Percentiles rank a stretch among this genome's conserved stretches.
Evolutionary conservation across 805 yeast species (phyloP).

Genomic region (Cyberlindnera maritima): DNA sequence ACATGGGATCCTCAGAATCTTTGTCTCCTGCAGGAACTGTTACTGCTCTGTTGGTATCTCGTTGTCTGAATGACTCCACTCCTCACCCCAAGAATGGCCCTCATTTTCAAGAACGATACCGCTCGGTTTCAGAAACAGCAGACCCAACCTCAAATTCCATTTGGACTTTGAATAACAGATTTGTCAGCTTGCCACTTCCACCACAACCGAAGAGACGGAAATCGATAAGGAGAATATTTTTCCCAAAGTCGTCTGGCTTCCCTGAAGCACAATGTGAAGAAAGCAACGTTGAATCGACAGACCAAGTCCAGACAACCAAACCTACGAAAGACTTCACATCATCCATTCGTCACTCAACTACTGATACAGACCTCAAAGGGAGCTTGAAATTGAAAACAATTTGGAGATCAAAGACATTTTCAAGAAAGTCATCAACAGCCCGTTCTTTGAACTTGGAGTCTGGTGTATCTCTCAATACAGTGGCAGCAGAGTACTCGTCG

Average conservation of each 20-base stretch:
- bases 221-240: slow-evolving; percentile 20
- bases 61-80: neutral
- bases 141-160: neutral
- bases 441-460: slow-evolving; percentile 21
- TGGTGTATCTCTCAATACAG: slow-evolving; percentile 24
- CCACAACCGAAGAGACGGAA: slow-evolving; percentile 7
- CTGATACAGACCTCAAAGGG: neutral
- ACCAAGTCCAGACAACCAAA: neutral
- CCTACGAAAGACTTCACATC: neutral
- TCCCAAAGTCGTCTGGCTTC: slow-evolving; percentile 12
- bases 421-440: neutral
- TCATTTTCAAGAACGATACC: slow-evolving; percentile 6
- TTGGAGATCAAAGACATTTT: slow-evolving; percentile 17
- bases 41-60: slow-evolving; percentile 13
- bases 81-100: neutral
- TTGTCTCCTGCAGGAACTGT: slow-evolving; percentile 15
- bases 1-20: neutral
- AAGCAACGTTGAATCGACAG: neutral
- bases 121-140: neutral
- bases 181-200: slow-evolving; percentile 8
- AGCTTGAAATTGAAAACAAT: slow-evolving; percentile 5
- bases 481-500: slow-evolving; percentile 18
- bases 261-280: neutral
- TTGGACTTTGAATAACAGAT: slow-evolving; percentile 16
- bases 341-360: neutral